Conservation (phyloP, 208 protist genomes). For the Tritrichomonas musculus region DNA sequence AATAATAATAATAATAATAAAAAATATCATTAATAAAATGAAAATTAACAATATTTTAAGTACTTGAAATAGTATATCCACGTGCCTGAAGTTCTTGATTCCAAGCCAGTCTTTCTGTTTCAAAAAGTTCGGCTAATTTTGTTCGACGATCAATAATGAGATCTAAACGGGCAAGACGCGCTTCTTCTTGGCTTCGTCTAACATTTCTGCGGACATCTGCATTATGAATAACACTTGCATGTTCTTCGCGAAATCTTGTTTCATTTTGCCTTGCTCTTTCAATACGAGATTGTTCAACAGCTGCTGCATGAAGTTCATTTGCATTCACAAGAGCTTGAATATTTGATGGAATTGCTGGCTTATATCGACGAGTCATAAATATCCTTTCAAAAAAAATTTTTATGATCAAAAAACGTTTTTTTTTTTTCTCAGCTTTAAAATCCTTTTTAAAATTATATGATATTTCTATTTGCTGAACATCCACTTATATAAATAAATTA, state of each 20-base stretch:
- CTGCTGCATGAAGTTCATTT: background rate
- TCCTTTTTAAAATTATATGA: too few species aligned
- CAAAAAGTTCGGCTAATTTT: background rate
- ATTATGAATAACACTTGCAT: background rate
- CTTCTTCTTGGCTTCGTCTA: background rate
- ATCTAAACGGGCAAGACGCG: background rate
- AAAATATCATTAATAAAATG: too few species aligned
- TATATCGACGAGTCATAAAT: background rate
- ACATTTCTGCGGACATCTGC: conserved; percentile 7
- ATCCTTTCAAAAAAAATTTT: too few species aligned
- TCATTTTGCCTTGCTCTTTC: background rate
- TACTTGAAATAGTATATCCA: background rate
- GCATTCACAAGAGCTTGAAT: background rate
- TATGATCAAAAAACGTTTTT: too few species aligned
- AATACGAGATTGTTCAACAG: background rate
- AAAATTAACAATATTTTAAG: background rate
- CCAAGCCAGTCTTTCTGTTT: background rate
- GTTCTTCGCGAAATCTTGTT: background rate
- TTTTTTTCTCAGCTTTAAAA: too few species aligned
- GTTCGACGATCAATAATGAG: background rate
- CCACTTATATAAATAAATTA: too few species aligned
- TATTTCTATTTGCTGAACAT: too few species aligned
- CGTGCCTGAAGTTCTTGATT: background rate
- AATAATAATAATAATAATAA: too few species aligned
- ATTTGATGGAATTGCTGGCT: background rate